These are phyloP conservation scores for Heliamphora pulchella DNA, from an alignment of 179 eudicot species.

Conservation along the genomic window DNA sequence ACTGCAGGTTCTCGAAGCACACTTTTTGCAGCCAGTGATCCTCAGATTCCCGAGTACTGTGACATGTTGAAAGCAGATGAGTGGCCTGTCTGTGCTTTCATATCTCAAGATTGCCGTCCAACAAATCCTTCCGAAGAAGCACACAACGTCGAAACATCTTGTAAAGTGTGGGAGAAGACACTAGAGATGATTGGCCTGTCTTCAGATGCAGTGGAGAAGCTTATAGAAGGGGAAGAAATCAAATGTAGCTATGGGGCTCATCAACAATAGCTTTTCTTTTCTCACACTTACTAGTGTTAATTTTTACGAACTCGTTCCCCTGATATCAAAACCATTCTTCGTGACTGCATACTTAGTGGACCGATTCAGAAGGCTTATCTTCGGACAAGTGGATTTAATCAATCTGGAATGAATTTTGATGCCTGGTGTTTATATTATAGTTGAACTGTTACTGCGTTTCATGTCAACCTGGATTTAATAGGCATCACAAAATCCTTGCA, in stretches of 20 bases:
- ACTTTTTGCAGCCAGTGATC: slow-evolving; percentile 91
- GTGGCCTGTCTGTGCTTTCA: slow-evolving; percentile 85
- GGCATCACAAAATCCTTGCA: too few species aligned
- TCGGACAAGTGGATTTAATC: too few species aligned
- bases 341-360: background rate
- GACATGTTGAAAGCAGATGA: slow-evolving; percentile 78
- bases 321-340: background rate
- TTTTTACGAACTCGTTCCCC: background rate
- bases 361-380: background rate
- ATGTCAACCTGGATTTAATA: too few species aligned
- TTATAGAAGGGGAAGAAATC: slow-evolving; percentile 68
- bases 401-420: too few species aligned
- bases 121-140: slow-evolving; percentile 92
- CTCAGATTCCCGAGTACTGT: slow-evolving; percentile 80
- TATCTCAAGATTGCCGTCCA: slow-evolving; percentile 85
- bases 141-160: slow-evolving; percentile 60
- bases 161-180: slow-evolving; percentile 81
- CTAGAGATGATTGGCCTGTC: slow-evolving; percentile 75
- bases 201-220: slow-evolving; percentile 69
- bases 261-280: background rate
- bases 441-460: too few species aligned
- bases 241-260: slow-evolving; percentile 46
- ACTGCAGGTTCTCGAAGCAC: slow-evolving; percentile 79
- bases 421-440: too few species aligned
- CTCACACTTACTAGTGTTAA: background rate